phyloP scores from a whole-genome alignment of 1,284 basidiomycete genomes.

The Malassezia vespertilionis region DNA sequence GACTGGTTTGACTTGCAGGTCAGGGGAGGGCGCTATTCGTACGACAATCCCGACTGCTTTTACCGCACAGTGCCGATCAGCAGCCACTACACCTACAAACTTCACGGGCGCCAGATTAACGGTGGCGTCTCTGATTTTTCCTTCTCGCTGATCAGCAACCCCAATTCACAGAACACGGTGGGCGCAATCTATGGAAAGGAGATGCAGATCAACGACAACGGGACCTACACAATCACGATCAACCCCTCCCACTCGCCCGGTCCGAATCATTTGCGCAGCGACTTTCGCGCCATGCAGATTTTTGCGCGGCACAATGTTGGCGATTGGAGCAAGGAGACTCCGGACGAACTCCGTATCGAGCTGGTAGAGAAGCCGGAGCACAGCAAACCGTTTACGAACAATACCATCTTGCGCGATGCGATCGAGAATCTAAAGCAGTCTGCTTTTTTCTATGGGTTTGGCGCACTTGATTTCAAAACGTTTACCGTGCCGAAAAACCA shows the following conservation, averaged over 20 bases:
- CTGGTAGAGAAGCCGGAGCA: constrained; percentile 1
- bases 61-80: constrained; percentile 13
- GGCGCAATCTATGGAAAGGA: constrained; percentile 4
- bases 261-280: constrained; percentile 11
- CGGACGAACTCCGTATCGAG: constrained; percentile 12
- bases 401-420: constrained; percentile 5
- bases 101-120: constrained; percentile 9
- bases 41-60: constrained; percentile 18
- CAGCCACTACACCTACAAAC: constrained; percentile 13
- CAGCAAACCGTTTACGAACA: neutral
- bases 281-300: constrained; percentile 7
- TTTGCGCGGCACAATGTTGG: constrained; percentile 15
- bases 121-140: constrained; percentile 9
- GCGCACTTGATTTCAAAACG: constrained; percentile 16
- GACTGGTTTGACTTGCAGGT: constrained; percentile 11
- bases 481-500: neutral
- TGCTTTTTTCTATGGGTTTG: constrained; percentile 16
- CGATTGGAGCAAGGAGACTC: constrained; percentile 13
- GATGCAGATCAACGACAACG: constrained; percentile 10
- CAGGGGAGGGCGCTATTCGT: constrained; percentile 14
- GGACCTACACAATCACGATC: constrained; percentile 13
- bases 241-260: neutral
- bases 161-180: constrained; percentile 13
- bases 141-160: constrained; percentile 17
- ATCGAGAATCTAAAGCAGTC: constrained; percentile 2